Conservation (phyloP, 371 early-diverging fungal species). For the Mucor plumbeus region DNA sequence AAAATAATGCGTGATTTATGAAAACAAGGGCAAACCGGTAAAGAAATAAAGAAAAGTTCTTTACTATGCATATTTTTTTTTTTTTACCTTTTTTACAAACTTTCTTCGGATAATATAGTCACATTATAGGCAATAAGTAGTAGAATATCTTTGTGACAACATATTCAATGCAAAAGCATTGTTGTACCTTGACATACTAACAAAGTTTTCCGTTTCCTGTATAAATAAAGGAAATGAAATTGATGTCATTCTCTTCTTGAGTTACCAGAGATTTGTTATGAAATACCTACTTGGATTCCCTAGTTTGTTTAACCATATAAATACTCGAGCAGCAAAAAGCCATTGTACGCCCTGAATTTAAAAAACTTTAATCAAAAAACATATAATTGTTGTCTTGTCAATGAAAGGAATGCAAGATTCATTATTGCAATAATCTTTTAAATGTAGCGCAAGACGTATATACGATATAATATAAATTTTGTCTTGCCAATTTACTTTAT, state of each 20-base stretch:
- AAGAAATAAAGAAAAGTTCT: slow-evolving; percentile 2
- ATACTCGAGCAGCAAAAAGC: no score
- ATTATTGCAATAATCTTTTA: no score
- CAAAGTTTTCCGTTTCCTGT: neutral
- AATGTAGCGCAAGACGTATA: no score
- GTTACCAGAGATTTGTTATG: neutral
- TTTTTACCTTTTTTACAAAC: neutral
- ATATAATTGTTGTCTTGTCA: no score
- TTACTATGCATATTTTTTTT: neutral
- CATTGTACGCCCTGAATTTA: no score
- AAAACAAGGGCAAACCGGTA: neutral
- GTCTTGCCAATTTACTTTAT: no score
- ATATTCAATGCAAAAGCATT: neutral
- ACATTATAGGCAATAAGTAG: neutral
- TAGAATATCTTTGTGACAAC: neutral
- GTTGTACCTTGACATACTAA: no score
- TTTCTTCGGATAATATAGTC: neutral
- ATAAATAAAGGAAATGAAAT: neutral
- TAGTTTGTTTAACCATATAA: no score
- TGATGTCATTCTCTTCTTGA: neutral
- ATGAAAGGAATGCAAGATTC: no score
- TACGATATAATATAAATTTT: no score
- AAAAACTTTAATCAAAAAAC: no score
- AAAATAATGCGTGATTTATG: neutral
- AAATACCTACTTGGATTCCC: no score